Conservation (phyloP, 345 rosid species). For the Microcos paniculata region DNA sequence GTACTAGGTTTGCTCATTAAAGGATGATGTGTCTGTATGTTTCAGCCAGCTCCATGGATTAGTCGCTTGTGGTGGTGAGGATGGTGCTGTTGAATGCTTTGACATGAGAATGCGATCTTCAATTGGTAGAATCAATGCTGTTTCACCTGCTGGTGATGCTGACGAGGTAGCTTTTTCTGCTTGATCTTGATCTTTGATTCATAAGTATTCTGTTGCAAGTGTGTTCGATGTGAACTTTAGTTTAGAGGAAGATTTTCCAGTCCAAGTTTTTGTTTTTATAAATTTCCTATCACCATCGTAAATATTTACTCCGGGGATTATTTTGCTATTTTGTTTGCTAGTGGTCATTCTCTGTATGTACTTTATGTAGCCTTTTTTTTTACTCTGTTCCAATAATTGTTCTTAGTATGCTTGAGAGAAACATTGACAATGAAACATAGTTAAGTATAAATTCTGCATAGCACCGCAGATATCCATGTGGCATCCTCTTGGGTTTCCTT, state of each 20-base stretch:
- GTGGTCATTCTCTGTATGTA: neutral
- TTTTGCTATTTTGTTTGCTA: neutral
- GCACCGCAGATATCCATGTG: neutral
- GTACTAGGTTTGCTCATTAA: slow-evolving; percentile 17
- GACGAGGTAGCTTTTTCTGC: slow-evolving; percentile 45
- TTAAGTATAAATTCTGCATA: neutral
- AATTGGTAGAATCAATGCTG: slow-evolving; percentile 79
- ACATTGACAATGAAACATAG: neutral
- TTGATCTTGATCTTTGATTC: slow-evolving; percentile 8
- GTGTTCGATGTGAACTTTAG: neutral
- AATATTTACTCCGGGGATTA: neutral
- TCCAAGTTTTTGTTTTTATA: neutral
- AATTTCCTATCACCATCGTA: neutral
- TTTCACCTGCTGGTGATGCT: slow-evolving; percentile 68
- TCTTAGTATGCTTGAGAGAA: neutral
- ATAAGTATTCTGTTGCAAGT: slow-evolving; percentile 3
- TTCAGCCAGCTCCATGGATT: slow-evolving; percentile 83
- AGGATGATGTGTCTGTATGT: slow-evolving; percentile 23
- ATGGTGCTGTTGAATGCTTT: slow-evolving; percentile 93
- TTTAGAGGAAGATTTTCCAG: neutral
- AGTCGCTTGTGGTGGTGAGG: slow-evolving; percentile 98
- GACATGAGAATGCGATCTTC: slow-evolving; percentile 84
- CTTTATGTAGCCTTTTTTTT: neutral
- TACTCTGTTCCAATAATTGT: neutral
- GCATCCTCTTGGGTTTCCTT: neutral